Evolutionary conservation across 2,329 filamentous ascomycete genomes (phyloP).

Genomic region (Cladobotryum mycophilum): DNA sequence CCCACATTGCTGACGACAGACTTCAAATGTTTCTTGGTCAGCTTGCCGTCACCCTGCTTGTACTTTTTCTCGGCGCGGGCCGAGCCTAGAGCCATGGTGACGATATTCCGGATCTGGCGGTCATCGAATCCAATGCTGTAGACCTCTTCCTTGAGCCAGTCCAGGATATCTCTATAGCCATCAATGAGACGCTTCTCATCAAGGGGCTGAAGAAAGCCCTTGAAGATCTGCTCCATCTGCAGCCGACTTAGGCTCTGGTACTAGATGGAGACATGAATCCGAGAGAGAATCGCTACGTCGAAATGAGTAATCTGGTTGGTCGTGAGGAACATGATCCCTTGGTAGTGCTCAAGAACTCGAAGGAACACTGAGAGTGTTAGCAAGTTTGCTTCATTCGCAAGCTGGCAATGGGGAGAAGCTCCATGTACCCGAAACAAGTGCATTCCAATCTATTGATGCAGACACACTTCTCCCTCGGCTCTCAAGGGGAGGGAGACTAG

Average conservation of each 20-base stretch:
- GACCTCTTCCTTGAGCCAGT: slow-evolving; percentile 19
- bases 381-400: too few species aligned
- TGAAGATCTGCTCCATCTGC: background rate
- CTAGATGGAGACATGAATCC: background rate
- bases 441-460: too few species aligned
- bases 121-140: slow-evolving; percentile 31
- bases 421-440: too few species aligned
- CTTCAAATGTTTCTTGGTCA: too few species aligned
- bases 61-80: background rate
- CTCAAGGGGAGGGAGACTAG: too few species aligned
- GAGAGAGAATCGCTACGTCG: background rate
- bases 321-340: background rate
- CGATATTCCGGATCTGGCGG: slow-evolving; percentile 35
- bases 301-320: background rate
- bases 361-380: too few species aligned
- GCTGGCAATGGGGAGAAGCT: too few species aligned
- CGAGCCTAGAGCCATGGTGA: slow-evolving; percentile 17
- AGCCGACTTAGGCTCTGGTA: background rate
- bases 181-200: background rate
- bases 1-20: too few species aligned
- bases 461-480: too few species aligned
- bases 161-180: slow-evolving; percentile 20
- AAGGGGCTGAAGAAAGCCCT: background rate
- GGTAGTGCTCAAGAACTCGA: background rate
- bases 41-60: too few species aligned